These are phyloP conservation scores for Arthrinium phaeospermum DNA, from an alignment of 2,329 filamentous ascomycete genomes.

Conservation along the genomic window DNA sequence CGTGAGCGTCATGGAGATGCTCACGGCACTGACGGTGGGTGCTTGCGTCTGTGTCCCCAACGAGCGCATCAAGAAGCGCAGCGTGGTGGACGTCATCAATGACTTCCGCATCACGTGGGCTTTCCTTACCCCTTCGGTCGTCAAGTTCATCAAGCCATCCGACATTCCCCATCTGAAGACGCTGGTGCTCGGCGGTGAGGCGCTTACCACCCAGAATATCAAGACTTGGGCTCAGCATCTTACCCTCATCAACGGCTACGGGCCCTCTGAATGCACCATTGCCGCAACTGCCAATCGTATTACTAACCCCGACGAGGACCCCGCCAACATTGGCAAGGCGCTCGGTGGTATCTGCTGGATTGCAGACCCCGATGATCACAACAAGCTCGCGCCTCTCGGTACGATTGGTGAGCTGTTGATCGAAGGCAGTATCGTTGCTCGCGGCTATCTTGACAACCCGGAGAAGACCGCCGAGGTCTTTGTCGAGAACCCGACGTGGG, in stretches of 20 bases:
- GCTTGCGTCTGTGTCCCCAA: constrained; percentile 64
- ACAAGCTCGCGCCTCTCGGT: constrained; percentile 25
- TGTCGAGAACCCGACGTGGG: constrained; percentile 26
- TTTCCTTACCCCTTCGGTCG: constrained; percentile 22
- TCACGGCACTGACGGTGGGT: constrained; percentile 59
- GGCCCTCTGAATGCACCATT: constrained; percentile 9
- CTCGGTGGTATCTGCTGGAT: constrained; percentile 22
- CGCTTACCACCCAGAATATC: background rate
- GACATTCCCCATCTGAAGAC: background rate
- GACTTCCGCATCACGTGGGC: constrained; percentile 22
- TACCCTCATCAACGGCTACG: constrained; percentile 12
- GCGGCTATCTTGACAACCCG: constrained; percentile 40
- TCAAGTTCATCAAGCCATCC: constrained; percentile 22
- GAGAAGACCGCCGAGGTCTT: constrained; percentile 33
- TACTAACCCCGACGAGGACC: background rate
- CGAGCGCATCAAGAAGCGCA: constrained; percentile 45
- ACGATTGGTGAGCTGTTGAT: constrained; percentile 28
- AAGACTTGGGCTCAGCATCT: constrained; percentile 15
- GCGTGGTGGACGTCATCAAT: constrained; percentile 29
- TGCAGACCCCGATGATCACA: constrained; percentile 23
- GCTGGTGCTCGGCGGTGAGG: background rate
- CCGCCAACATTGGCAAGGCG: constrained; percentile 6
- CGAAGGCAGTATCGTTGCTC: constrained; percentile 24
- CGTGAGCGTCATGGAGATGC: constrained; percentile 55
- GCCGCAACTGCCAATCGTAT: background rate